These are phyloP conservation scores for Terfezia claveryi DNA, from an alignment of 495 filamentous ascomycete genomes.

Conservation along the genomic window DNA sequence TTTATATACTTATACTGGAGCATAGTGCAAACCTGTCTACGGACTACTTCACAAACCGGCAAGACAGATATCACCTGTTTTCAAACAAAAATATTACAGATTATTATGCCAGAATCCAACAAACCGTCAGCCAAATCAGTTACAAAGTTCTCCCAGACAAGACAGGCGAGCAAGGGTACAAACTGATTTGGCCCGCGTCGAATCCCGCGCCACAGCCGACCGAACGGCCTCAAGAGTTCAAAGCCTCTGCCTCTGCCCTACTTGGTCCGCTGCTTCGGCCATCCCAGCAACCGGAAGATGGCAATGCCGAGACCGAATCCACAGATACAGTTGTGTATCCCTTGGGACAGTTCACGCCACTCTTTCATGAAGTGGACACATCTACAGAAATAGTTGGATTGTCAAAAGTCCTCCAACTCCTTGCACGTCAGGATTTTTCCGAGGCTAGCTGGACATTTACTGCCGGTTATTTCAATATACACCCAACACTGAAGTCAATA, in stretches of 20 bases:
- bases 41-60: conserved; percentile 90
- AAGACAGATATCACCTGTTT: conserved; percentile 90
- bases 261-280: conserved; percentile 44
- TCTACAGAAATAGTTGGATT: conserved; percentile 78
- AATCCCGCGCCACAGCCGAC: conserved; percentile 57
- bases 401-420: conserved; percentile 42
- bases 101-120: conserved; percentile 59
- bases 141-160: conserved; percentile 49
- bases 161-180: conserved; percentile 37
- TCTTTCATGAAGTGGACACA: conserved; percentile 44
- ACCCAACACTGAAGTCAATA: conserved; percentile 52
- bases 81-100: conserved; percentile 52
- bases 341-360: conserved; percentile 60
- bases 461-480: conserved; percentile 95
- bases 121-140: conserved; percentile 55
- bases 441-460: conserved; percentile 80
- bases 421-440: conserved; percentile 36
- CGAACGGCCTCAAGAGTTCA: conserved; percentile 41
- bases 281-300: conserved; percentile 26
- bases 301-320: conserved; percentile 18
- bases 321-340: conserved; percentile 44
- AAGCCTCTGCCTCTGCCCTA: conserved; percentile 39
- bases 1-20: no score
- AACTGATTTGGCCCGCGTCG: conserved; percentile 51
- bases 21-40: conserved; percentile 65